Conservation (phyloP, 1,284 basidiomycete genomes). For the Ceratobasidium sp. region DNA sequence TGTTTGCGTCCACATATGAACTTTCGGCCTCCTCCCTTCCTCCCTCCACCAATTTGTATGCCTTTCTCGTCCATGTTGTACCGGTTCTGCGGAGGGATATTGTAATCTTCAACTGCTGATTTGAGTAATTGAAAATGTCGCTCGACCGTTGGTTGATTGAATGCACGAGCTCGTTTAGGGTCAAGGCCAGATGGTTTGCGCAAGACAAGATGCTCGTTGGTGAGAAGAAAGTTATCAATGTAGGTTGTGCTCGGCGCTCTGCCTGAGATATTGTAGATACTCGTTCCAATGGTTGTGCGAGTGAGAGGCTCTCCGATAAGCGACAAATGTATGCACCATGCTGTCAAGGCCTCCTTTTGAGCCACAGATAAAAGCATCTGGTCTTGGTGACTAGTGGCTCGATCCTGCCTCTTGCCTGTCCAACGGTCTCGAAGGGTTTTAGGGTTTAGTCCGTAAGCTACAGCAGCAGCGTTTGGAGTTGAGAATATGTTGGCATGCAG, state of each 20-base stretch:
- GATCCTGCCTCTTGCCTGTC: not conserved
- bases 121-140: constrained; percentile 52
- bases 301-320: too few relatives aligned
- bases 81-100: constrained; percentile 53
- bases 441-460: not conserved
- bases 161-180: constrained; percentile 52
- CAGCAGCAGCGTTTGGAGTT: too few relatives aligned
- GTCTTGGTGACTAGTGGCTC: constrained; percentile 52
- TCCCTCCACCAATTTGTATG: constrained; percentile 56
- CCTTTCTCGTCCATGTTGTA: constrained; percentile 62
- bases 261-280: constrained; percentile 44
- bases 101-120: constrained; percentile 50
- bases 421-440: not conserved
- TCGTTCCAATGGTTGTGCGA: constrained; percentile 50
- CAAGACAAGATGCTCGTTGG: constrained; percentile 53
- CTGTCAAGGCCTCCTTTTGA: constrained; percentile 53
- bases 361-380: constrained; percentile 50
- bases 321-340: constrained; percentile 54
- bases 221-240: too few relatives aligned
- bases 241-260: constrained; percentile 45
- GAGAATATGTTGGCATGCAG: too few relatives aligned
- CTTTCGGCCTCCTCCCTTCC: constrained; percentile 28
- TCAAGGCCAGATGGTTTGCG: constrained; percentile 54
- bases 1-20: constrained; percentile 48
- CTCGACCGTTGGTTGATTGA: constrained; percentile 53